These are phyloP conservation scores for Osmanthus fragrans DNA, from an alignment of 257 asterid species.

Conservation along the genomic window DNA sequence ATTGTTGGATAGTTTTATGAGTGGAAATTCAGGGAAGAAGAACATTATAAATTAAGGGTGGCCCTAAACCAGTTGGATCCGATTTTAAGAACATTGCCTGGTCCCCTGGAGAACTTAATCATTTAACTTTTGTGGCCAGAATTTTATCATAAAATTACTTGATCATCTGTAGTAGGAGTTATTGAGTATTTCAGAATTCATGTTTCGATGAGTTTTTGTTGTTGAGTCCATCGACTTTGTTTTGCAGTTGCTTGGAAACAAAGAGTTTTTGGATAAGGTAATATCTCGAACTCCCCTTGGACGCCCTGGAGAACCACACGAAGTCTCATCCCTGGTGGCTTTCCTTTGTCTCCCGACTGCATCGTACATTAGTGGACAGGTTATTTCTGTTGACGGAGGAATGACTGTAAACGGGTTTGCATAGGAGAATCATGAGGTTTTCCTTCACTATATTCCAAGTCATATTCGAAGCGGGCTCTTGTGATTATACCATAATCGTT, in stretches of 20 bases:
- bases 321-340: slow-evolving; percentile 81
- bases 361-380: slow-evolving; percentile 79
- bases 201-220: not conserved
- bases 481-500: too few relatives aligned
- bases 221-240: not conserved
- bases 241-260: slow-evolving; percentile 66
- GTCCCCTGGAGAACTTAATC: not conserved
- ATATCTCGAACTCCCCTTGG: slow-evolving; percentile 69
- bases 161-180: not conserved
- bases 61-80: not conserved
- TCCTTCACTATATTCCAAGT: not conserved
- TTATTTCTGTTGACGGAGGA: slow-evolving; percentile 84
- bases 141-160: not conserved
- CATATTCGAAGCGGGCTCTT: too few relatives aligned
- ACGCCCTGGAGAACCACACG: slow-evolving; percentile 79
- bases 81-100: not conserved
- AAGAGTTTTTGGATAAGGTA: slow-evolving; percentile 56
- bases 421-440: not conserved
- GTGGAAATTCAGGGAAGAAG: too few relatives aligned
- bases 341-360: slow-evolving; percentile 90
- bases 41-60: too few relatives aligned
- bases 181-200: not conserved
- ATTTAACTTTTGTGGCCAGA: not conserved
- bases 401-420: slow-evolving; percentile 71
- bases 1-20: too few relatives aligned